Percentiles rank a stretch among this genome's conserved stretches.
Evolutionary conservation across 768 basidiomycete species (phyloP).

Genomic region (Cystobasidium ongulense): DNA sequence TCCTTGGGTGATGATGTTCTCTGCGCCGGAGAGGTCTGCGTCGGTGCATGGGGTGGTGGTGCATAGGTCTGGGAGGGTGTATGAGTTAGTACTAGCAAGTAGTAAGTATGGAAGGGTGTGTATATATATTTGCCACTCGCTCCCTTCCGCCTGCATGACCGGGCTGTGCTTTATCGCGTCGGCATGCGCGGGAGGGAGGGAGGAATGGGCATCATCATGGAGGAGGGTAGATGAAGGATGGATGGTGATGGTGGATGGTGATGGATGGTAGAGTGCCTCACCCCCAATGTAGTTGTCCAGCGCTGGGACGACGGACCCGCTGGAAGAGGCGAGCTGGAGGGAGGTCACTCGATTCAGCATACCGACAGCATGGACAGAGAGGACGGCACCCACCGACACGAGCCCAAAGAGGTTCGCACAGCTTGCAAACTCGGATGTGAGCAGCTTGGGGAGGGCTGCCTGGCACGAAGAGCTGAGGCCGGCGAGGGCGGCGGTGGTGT

Average conservation of each 20-base stretch:
- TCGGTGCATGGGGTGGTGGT: background rate
- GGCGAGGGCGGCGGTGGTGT: background rate
- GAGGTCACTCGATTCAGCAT: background rate
- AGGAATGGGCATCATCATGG: background rate
- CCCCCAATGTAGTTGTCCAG: constrained; percentile 11
- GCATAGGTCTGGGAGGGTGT: background rate
- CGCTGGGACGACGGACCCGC: background rate
- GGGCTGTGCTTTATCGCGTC: background rate
- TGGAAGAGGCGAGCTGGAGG: background rate
- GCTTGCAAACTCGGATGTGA: constrained; percentile 1
- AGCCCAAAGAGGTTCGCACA: constrained; percentile 6
- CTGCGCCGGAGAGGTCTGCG: background rate
- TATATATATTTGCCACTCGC: background rate
- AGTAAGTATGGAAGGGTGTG: background rate
- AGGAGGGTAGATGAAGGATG: background rate
- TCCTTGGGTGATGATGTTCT: background rate
- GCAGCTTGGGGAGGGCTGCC: background rate
- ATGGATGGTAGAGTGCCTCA: background rate
- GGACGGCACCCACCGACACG: background rate
- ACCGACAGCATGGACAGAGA: too few relatives aligned
- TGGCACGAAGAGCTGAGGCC: constrained; percentile 12
- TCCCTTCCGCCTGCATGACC: background rate
- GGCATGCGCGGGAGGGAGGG: background rate
- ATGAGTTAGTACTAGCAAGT: background rate
- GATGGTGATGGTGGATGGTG: background rate